Evolutionary conservation across 306 rosid species (phyloP).

Genomic region (Trifolium fragiferum): DNA sequence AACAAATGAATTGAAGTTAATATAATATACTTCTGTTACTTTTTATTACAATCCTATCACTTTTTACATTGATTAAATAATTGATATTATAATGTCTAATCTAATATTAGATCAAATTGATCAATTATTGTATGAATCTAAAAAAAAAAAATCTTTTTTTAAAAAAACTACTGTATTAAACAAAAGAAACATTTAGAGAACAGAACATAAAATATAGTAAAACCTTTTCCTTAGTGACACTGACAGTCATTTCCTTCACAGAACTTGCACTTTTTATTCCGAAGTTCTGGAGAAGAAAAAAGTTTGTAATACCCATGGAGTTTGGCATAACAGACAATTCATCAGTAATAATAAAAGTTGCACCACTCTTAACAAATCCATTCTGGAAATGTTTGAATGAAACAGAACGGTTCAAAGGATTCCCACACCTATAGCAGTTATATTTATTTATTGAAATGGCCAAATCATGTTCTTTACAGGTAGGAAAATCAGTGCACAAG

Average conservation of each 20-base stretch:
- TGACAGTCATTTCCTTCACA: neutral
- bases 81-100: too few species aligned
- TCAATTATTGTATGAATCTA: too few species aligned
- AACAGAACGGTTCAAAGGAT: neutral
- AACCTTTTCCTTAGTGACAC: neutral
- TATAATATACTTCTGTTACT: too few species aligned
- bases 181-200: neutral
- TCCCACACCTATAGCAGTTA: neutral
- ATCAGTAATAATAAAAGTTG: constrained; percentile 17
- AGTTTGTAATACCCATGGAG: neutral
- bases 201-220: neutral
- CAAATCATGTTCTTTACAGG: neutral
- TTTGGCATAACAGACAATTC: neutral
- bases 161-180: neutral
- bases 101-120: too few species aligned
- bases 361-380: neutral
- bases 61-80: too few species aligned
- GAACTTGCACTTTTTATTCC: neutral
- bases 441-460: neutral
- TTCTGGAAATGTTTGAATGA: neutral
- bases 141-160: too few species aligned
- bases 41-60: too few species aligned
- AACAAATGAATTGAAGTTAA: too few species aligned
- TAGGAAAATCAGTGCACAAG: neutral
- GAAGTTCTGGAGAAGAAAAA: neutral